Base-by-base conservation (phyloP, 1,284 basidiomycete species). In the Golubevia pallescens region DNA sequence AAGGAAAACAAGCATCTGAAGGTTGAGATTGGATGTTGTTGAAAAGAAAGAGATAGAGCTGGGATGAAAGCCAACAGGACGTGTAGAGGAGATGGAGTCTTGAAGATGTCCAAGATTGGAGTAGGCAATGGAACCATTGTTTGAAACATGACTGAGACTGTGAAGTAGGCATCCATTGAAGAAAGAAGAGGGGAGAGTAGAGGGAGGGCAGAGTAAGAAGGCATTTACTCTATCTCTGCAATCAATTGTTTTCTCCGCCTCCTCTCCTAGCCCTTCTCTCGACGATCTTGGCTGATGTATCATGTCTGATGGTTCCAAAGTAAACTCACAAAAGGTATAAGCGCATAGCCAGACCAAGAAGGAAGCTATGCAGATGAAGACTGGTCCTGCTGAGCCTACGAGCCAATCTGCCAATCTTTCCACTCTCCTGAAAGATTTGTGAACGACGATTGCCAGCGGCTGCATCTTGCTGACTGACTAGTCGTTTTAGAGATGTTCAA, bases 371-470 rank as follows among this genome's bases (percentile, higher is more conserved):
- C 77, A 77, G 59, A 81, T 61, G 57, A 81, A 81, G 57, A 78
- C 60, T 24, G 79, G 79, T 1, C 79, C 77, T 0, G 77, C 79
- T 8, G 63, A 60, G n/a, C 79, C 79, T 6, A 74, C 77, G 59
- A 80, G 65, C 79, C 79, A 79, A 64, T 81, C 77, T 16, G 79
- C 79, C 3, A 61, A 65, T 1, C 62, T 42, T 55, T 81, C 79
- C 55, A 81, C 73, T 4, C 65, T 55, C 2, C 75, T 65, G 55
- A 81, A 81, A 62, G 65, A 69, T 23, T 65, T 58, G 56, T 81
- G 78, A 32, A 81, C 77, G 54, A 63, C 28, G 2, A 63, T 38
- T 3, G 75, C 75, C 32, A 79, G 61, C 1, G 66, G 57, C n/a
- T 61, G 60, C 75, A 79, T 73, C 57, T 58, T 42, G 57, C n/a